A percentile compares a stretch with the other conserved stretches of the same genome.
Conservation (phyloP, 2,329 filamentous ascomycete genomes). For the Trichoderma koningiopsis region DNA sequence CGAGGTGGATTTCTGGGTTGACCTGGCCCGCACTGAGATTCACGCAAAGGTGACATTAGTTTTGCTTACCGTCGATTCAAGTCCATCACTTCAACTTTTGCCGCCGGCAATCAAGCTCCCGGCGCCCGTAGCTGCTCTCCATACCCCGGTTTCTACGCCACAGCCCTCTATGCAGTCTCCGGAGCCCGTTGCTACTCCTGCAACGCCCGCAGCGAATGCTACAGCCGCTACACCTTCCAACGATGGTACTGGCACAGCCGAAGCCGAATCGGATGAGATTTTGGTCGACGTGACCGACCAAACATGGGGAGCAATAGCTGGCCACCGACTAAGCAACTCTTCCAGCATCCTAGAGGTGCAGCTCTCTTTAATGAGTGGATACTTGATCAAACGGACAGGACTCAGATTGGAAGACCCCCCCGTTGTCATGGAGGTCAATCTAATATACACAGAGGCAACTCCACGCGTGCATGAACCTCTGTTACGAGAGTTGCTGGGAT, state of each 20-base stretch:
- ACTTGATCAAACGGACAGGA: constrained; percentile 65
- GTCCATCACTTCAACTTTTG: constrained; percentile 64
- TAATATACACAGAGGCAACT: constrained; percentile 58
- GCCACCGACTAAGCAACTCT: constrained; percentile 65
- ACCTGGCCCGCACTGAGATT: constrained; percentile 54
- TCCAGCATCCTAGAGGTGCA: constrained; percentile 56
- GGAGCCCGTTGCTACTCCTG: constrained; percentile 57
- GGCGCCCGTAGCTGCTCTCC: constrained; percentile 48
- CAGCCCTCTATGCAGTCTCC: constrained; percentile 62
- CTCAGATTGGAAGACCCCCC: constrained; percentile 59
- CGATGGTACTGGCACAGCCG: constrained; percentile 43
- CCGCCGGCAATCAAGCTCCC: constrained; percentile 57
- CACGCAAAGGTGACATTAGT: constrained; percentile 57
- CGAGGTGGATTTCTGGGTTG: constrained; percentile 64
- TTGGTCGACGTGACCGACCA: constrained; percentile 74
- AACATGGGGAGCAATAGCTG: constrained; percentile 72
- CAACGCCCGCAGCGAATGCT: constrained; percentile 47
- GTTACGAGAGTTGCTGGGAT: constrained; percentile 68
- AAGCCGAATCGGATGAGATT: constrained; percentile 59
- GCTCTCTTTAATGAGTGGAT: constrained; percentile 64
- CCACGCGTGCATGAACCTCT: constrained; percentile 63
- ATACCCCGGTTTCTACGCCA: constrained; percentile 70
- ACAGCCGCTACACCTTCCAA: constrained; percentile 51
- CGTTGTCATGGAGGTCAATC: constrained; percentile 63
- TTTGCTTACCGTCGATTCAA: constrained; percentile 65